A percentile compares a stretch with the other conserved stretches of the same genome.
Conservation (phyloP, 805 yeast species). For the Saccharomycopsis fibuligera region DNA sequence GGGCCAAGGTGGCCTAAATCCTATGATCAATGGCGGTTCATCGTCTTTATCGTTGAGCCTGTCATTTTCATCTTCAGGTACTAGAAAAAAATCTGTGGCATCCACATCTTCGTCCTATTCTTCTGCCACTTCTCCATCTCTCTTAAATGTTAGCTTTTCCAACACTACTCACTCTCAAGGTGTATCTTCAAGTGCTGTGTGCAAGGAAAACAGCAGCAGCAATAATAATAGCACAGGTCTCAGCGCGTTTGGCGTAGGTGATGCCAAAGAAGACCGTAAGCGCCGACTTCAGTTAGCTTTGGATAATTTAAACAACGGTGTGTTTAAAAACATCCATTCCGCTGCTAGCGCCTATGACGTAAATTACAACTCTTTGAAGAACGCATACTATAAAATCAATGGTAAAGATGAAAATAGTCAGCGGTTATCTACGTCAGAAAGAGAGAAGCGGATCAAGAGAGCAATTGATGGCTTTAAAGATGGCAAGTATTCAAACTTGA, state of each 20-base stretch:
- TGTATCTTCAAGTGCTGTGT: not conserved
- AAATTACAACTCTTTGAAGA: conserved; percentile 23
- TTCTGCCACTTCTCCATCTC: not conserved
- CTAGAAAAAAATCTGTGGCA: not conserved
- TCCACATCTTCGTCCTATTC: not conserved
- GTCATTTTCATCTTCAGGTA: not conserved
- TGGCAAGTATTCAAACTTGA: conserved; percentile 19
- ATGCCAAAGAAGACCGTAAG: conserved; percentile 16
- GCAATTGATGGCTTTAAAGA: conserved; percentile 19
- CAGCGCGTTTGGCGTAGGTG: not conserved
- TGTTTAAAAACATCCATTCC: conserved; percentile 19
- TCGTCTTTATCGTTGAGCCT: not conserved
- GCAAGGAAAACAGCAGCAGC: not conserved
- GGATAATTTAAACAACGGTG: conserved; percentile 15
- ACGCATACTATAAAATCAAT: conserved; percentile 23
- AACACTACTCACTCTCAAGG: not conserved
- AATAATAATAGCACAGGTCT: not conserved
- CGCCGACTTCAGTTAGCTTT: conserved; percentile 17
- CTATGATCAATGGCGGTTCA: no score
- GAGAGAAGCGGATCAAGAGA: conserved; percentile 16
- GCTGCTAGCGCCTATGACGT: conserved; percentile 21
- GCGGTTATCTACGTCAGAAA: conserved; percentile 15
- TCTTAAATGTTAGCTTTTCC: no score
- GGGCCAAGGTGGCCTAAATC: no score
- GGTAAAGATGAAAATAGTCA: conserved; percentile 22